Conservation (phyloP, 192 early-diverging fungal species). For the Coemansia sp. region DNA sequence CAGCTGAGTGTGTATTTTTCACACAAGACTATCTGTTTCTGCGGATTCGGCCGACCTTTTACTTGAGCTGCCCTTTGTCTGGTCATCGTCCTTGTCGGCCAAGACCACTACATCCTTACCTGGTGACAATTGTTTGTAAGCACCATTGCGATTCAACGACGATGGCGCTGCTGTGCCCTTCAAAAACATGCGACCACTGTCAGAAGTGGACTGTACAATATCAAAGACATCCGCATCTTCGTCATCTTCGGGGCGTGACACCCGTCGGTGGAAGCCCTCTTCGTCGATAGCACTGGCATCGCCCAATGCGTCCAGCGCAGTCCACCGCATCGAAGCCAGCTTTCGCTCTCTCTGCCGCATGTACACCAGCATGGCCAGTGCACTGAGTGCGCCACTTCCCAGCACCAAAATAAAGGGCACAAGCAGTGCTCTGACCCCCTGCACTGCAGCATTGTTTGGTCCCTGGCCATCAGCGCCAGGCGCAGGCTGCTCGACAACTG, state of each 20-base stretch:
- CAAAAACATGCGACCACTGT: neutral
- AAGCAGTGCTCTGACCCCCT: constrained; percentile 11
- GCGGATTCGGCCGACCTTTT: constrained; percentile 9
- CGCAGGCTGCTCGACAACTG: neutral
- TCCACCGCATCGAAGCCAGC: constrained; percentile 37
- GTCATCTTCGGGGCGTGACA: constrained; percentile 23
- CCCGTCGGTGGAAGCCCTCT: constrained; percentile 3
- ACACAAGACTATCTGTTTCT: constrained; percentile 26
- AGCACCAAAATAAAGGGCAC: neutral
- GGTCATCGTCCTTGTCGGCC: constrained; percentile 6
- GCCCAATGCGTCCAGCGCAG: constrained; percentile 23
- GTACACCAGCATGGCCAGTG: constrained; percentile 25
- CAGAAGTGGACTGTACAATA: constrained; percentile 16
- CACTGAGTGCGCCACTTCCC: constrained; percentile 16
- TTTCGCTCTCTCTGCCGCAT: constrained; percentile 44
- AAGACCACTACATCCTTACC: neutral
- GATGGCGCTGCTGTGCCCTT: neutral
- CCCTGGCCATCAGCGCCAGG: neutral
- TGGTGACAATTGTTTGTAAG: neutral
- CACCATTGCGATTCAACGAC: neutral
- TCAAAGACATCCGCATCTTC: constrained; percentile 30
- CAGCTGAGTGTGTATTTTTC: too few species aligned
- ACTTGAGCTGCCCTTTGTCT: constrained; percentile 11
- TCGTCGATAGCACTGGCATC: constrained; percentile 11
- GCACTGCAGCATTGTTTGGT: neutral